These are phyloP conservation scores for Pseudonitzschia pungens DNA, from an alignment of 108 stramenopile genomes.

Conservation along the genomic window DNA sequence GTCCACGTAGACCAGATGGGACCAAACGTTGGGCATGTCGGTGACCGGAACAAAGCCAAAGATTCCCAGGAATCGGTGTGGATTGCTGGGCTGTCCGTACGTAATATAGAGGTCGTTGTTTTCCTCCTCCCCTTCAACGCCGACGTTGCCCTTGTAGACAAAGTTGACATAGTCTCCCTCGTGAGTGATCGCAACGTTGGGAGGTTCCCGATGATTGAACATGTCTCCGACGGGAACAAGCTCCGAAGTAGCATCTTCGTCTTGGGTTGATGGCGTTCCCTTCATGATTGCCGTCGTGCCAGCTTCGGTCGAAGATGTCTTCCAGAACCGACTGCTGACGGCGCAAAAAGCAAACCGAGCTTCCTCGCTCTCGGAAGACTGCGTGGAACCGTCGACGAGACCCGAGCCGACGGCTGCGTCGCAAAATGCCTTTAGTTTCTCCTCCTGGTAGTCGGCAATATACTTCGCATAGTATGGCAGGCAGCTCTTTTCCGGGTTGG, in stretches of 20 bases:
- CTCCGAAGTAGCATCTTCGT: background rate
- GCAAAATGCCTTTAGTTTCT: constrained; percentile 24
- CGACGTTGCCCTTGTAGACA: constrained; percentile 15
- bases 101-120: constrained; percentile 24
- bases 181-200: constrained; percentile 19
- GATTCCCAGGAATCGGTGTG: constrained; percentile 33
- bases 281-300: background rate
- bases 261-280: background rate
- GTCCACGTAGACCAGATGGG: constrained; percentile 24
- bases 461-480: constrained; percentile 32
- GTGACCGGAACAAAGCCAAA: constrained; percentile 42
- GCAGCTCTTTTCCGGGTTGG: background rate
- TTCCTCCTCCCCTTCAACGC: constrained; percentile 11
- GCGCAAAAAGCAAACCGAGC: constrained; percentile 6
- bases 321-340: background rate
- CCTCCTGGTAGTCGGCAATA: constrained; percentile 31
- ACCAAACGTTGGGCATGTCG: constrained; percentile 20
- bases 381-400: constrained; percentile 19
- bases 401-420: constrained; percentile 24
- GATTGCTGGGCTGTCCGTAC: constrained; percentile 39
- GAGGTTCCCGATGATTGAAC: constrained; percentile 35
- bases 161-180: constrained; percentile 4
- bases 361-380: constrained; percentile 7
- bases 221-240: constrained; percentile 44
- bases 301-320: background rate